Evolutionary conservation across 257 asterid species (phyloP), one percentile per base, ranked within the genome.

Genomic region (Petunia secreta): DNA sequence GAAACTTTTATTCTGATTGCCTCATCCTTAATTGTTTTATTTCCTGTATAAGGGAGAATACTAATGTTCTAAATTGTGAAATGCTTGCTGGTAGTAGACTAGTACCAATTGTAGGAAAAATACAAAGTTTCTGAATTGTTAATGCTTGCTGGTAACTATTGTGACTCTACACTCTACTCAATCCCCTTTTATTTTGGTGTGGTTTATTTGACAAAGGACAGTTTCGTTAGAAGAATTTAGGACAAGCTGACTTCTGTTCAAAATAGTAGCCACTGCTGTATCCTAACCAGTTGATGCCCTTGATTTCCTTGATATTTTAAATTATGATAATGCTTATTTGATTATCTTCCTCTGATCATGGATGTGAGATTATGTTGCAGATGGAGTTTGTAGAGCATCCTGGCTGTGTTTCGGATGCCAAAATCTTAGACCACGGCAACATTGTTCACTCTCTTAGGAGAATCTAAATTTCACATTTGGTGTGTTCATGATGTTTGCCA

Each of bases 371-470:
- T 85, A 62, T 81, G 69, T 80, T 90, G 88, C 87, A 96, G 99
- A 94, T 92, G 99, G 99, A 79, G 88, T 84, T 80, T 96, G 99
- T 87, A 85, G 98, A 92, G 83, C 99, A 96, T 83, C 99, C 98
- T 83, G 98, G 99, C 38, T 96, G 98, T 84, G 98, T 96, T 66
- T 96, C 98, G 99, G 99, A 96, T 87, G 90, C 91, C 86, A 96
- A 96, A 78, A 92, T 96, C 87, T 81, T 96, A 89, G 97, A 86
- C 85, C 94, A 90, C 86, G 98, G 98, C 1, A 92, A 96, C 85
- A 88, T 96, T 80, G 98, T 87, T 25, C 25, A 25, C 25, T 25
- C 25, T 25, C 25, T 25, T 25, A 25, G 25, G 25, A 25, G 0
- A 25, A 25, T 25, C 25, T 25, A 25, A 25, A 25, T 25, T 25